These are phyloP conservation scores for Brasilioporus rufonigricans DNA, from an alignment of 768 basidiomycete species.

Conservation along the genomic window DNA sequence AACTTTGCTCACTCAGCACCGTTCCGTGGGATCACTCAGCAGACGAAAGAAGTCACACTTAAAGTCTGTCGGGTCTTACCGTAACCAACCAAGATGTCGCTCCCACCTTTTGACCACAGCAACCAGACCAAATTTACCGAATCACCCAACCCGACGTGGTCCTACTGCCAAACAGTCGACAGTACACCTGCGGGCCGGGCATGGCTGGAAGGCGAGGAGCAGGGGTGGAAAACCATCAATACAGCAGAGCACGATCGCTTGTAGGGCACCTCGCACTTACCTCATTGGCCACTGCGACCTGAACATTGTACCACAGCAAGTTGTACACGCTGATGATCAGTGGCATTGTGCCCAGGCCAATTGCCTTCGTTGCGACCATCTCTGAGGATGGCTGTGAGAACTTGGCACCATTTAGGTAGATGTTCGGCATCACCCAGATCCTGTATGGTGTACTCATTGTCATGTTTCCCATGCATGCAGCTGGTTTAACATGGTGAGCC, in stretches of 20 bases:
- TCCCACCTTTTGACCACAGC: conserved; percentile 28
- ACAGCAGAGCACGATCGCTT: conserved; percentile 26
- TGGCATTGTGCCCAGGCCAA: conserved; percentile 44
- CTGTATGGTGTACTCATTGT: neutral
- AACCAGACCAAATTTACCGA: conserved; percentile 25
- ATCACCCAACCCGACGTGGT: conserved; percentile 32
- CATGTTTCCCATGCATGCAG: neutral
- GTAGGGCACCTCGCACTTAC: conserved; percentile 16
- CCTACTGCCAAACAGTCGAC: conserved; percentile 30
- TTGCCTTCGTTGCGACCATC: conserved; percentile 43
- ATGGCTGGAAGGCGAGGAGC: conserved; percentile 35
- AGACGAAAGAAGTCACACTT: neutral
- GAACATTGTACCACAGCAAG: conserved; percentile 8
- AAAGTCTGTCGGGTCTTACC: neutral
- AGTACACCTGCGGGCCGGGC: conserved; percentile 27
- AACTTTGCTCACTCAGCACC: neutral
- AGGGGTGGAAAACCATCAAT: conserved; percentile 36
- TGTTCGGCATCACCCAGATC: neutral
- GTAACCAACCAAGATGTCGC: conserved; percentile 20
- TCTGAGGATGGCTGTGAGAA: conserved; percentile 35
- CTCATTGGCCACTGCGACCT: neutral
- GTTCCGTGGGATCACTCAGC: neutral
- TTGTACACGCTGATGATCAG: conserved; percentile 37
- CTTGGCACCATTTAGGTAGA: conserved; percentile 43
- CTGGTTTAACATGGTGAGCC: conserved; percentile 26